Evolutionary conservation across 2,329 filamentous ascomycete species (phyloP).

Genomic region (Knufia fluminis): DNA sequence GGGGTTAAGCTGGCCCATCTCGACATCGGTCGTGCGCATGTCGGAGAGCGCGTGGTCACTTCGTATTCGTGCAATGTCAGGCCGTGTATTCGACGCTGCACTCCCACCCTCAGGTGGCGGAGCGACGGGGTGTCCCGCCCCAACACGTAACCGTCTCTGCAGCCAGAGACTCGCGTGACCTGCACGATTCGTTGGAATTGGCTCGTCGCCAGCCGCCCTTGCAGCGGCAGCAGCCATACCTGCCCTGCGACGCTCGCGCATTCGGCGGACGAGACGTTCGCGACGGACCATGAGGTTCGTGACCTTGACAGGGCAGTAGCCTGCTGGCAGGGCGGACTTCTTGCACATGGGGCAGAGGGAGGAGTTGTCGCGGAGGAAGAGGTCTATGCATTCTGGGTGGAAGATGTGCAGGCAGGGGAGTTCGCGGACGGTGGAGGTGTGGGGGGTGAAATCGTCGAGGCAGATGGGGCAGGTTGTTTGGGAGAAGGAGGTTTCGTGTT

Average conservation of each 20-base stretch:
- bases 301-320: conserved; percentile 54
- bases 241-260: conserved; percentile 12
- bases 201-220: neutral
- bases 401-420: conserved; percentile 88
- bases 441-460: conserved; percentile 65
- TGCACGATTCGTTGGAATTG: neutral
- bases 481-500: conserved; percentile 40
- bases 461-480: conserved; percentile 89
- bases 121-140: neutral
- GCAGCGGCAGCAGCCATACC: neutral
- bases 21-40: conserved; percentile 1
- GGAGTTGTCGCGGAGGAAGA: conserved; percentile 67
- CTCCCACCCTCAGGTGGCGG: neutral
- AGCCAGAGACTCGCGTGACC: neutral
- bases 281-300: conserved; percentile 81
- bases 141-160: conserved; percentile 1
- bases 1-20: conserved; percentile 1
- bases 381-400: conserved; percentile 84
- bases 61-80: neutral
- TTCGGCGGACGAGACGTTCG: conserved; percentile 56
- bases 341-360: conserved; percentile 91
- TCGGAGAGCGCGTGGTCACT: conserved; percentile 7
- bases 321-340: conserved; percentile 64
- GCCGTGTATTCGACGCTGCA: neutral
- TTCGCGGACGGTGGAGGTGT: conserved; percentile 66